Base-by-base conservation (phyloP, 345 rosid species). In the Streptanthus diversifolius region DNA sequence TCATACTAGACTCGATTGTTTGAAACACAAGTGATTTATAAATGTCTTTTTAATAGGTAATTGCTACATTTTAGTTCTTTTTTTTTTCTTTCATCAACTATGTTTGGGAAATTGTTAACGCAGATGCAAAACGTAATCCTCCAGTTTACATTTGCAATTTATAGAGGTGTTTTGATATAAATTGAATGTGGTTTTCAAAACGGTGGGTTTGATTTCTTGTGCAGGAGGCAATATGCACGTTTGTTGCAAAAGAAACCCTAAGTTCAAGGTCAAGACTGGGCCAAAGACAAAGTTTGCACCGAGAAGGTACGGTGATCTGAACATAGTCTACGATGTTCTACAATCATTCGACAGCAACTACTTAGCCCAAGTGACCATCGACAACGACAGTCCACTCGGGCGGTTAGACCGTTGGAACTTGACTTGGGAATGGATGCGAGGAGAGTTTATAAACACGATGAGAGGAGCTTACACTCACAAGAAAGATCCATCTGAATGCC, bases 371-470 rank as follows among this genome's bases (percentile, higher is more conserved):
- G 97, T 95, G 29, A 95, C 98, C 3, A 84, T 91, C 7, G 91
- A 91, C 75, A 91, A 95, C 75, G 79, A 74, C 74, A 80, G 66
- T 40, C 92, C 95, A 0, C 71, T 95, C 3, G 93, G 98, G 51
- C 82, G 90, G 5, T 89, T 95, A 13, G 98, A 95, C 70, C 88
- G 82, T 53, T 95, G 99, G 99, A 91, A 95, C 80, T 35, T 95
- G 17, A 91, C 97, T 1, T 95, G 96, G 96, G 95, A 91, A 73
- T 95, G 99, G 98, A 86, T 65, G 83, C 76, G 92, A 51, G 91
- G 89, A 29, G 99, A 95, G 83, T 90, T 95, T 80, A 90, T 91
- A 63, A 45, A 72, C 80, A 53, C 85, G 11, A 91, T 95, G 93
- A 68, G 85, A 68, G 99, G 99, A 48, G 99, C 96, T 68, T 95